phyloP scores from a whole-genome alignment of 2,329 filamentous ascomycete species.

The Coniochaeta sp. region DNA sequence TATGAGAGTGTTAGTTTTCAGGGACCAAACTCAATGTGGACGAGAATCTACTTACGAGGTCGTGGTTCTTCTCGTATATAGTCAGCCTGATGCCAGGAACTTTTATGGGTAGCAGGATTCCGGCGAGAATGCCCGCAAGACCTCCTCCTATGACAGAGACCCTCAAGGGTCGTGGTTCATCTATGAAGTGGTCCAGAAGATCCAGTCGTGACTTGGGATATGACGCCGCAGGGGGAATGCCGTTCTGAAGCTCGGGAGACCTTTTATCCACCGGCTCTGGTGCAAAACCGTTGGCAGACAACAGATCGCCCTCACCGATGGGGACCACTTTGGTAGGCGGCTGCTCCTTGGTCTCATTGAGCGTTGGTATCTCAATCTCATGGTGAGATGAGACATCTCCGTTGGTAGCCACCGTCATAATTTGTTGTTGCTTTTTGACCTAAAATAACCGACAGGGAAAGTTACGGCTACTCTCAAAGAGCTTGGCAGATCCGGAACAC shows the following conservation, averaged over 20 bases:
- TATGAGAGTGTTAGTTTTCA: conserved; percentile 11
- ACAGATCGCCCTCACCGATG: not conserved
- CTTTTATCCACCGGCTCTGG: not conserved
- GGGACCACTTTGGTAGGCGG: not conserved
- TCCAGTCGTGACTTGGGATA: conserved; percentile 14
- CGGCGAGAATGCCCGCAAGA: conserved; percentile 55
- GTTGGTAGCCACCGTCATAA: not conserved
- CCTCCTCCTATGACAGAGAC: conserved; percentile 60
- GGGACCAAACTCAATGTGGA: not conserved
- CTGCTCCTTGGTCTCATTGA: not conserved
- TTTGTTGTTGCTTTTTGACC: not conserved
- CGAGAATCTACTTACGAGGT: conserved; percentile 43
- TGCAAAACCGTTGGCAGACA: not conserved
- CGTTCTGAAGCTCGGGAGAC: not conserved
- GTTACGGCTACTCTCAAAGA: not conserved
- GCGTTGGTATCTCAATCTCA: not conserved
- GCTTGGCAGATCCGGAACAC: not conserved
- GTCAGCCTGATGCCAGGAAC: conserved; percentile 59
- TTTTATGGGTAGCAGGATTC: conserved; percentile 59
- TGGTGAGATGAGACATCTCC: not conserved
- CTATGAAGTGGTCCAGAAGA: conserved; percentile 31
- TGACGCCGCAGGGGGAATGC: not conserved
- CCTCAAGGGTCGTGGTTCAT: conserved; percentile 37
- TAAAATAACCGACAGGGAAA: not conserved
- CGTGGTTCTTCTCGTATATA: conserved; percentile 61